phyloP scores from a whole-genome alignment of 495 filamentous ascomycete genomes.

The Penicillium fimorum region DNA sequence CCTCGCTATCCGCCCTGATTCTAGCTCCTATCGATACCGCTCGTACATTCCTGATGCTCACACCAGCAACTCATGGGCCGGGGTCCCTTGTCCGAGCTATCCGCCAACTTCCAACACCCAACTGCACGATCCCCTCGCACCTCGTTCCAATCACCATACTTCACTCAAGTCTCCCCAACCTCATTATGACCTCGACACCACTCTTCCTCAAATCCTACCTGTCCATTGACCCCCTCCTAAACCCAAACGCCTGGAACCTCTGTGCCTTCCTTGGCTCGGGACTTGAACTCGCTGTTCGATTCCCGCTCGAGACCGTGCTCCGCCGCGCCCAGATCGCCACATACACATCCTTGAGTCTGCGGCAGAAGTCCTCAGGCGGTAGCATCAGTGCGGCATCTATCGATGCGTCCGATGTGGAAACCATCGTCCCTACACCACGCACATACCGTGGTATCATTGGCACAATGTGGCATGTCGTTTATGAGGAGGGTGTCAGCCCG shows the following conservation, averaged over 20 bases:
- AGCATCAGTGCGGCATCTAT: slow-evolving; percentile 37
- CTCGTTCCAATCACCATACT: slow-evolving; percentile 83
- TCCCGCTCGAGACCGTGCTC: slow-evolving; percentile 89
- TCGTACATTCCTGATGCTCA: slow-evolving; percentile 82
- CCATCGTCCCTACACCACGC: slow-evolving; percentile 61
- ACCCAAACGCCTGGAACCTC: slow-evolving; percentile 74
- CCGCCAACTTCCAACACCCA: slow-evolving; percentile 64
- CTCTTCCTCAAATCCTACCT: slow-evolving; percentile 76
- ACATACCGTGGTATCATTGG: slow-evolving; percentile 77
- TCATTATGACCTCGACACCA: slow-evolving; percentile 76
- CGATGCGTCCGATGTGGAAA: slow-evolving; percentile 56
- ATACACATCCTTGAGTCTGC: slow-evolving; percentile 46
- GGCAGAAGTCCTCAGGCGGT: slow-evolving; percentile 56
- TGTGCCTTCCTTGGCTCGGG: slow-evolving; percentile 72
- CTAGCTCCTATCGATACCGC: slow-evolving; percentile 87
- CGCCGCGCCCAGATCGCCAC: slow-evolving; percentile 80
- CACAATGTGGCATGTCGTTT: slow-evolving; percentile 82
- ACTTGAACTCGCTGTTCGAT: slow-evolving; percentile 76
- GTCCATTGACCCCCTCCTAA: slow-evolving; percentile 75
- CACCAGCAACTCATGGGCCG: slow-evolving; percentile 67
- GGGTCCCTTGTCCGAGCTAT: slow-evolving; percentile 73
- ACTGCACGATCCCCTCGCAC: slow-evolving; percentile 65
- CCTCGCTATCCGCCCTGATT: slow-evolving; percentile 72
- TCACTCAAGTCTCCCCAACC: slow-evolving; percentile 75
- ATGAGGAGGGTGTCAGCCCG: slow-evolving; percentile 69